Conservation (phyloP, 2,329 filamentous ascomycete genomes). For the Trichoderma sp. region DNA sequence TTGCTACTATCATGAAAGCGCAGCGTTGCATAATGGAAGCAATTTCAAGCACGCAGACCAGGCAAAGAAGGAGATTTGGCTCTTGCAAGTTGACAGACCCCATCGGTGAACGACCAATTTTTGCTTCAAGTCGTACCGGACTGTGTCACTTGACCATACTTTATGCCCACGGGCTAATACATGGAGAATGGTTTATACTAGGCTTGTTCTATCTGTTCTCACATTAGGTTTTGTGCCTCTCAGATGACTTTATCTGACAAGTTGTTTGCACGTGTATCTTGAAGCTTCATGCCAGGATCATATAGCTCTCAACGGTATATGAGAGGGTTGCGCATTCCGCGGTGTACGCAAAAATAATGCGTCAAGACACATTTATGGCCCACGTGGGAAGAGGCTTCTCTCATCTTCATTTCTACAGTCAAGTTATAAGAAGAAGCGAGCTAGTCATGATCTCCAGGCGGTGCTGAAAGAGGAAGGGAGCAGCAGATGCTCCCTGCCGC, state of each 20-base stretch:
- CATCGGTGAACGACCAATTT: neutral
- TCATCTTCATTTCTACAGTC: neutral
- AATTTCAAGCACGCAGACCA: neutral
- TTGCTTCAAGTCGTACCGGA: neutral
- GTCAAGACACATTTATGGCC: neutral
- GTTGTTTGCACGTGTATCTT: no score
- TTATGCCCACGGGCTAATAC: no score
- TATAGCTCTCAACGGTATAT: no score
- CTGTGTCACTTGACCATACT: neutral
- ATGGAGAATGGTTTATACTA: no score
- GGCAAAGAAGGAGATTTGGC: neutral
- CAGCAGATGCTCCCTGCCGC: neutral
- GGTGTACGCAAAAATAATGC: neutral
- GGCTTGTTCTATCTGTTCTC: no score
- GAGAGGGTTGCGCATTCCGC: neutral
- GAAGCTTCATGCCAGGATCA: no score
- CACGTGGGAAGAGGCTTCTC: neutral
- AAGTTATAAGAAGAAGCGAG: neutral
- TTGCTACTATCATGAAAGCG: no score
- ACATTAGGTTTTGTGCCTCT: no score
- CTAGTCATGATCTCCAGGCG: constrained; percentile 3
- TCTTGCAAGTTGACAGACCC: neutral
- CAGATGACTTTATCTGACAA: no score
- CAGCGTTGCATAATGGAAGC: neutral
- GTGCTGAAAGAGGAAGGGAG: constrained; percentile 1